Conservation (phyloP, 305 asterid species). For the Lippia alba region DNA sequence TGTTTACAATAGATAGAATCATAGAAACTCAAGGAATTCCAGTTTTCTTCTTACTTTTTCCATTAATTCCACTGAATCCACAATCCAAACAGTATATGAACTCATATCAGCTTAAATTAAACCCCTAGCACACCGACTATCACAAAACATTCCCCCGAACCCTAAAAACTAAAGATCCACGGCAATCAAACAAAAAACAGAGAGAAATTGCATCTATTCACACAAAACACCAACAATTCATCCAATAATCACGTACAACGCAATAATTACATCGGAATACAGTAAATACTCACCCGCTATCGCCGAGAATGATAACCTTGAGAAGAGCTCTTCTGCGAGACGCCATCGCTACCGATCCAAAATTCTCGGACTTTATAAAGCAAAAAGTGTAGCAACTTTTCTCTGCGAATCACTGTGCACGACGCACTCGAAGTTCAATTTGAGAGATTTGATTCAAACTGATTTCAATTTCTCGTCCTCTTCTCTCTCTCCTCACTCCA, state of each 20-base stretch:
- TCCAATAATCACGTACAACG: neutral
- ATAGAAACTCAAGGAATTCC: slow-evolving; percentile 5
- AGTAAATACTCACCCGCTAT: slow-evolving; percentile 72
- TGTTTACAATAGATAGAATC: slow-evolving; percentile 1
- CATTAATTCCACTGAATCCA: slow-evolving; percentile 6
- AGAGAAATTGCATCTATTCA: neutral
- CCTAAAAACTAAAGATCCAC: slow-evolving; percentile 16
- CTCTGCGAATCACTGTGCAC: neutral
- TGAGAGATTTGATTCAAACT: slow-evolving; percentile 15
- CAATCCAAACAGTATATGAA: slow-evolving; percentile 14
- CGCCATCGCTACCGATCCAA: slow-evolving; percentile 59
- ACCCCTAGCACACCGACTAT: slow-evolving; percentile 7
- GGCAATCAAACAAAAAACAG: slow-evolving; percentile 11
- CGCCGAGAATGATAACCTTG: slow-evolving; percentile 98
- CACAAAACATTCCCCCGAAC: slow-evolving; percentile 17
- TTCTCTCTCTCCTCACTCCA: slow-evolving; percentile 20
- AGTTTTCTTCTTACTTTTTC: slow-evolving; percentile 2
- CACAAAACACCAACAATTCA: neutral
- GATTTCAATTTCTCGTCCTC: neutral
- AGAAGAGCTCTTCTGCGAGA: slow-evolving; percentile 92
- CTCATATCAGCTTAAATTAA: slow-evolving; percentile 34
- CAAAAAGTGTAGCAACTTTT: neutral
- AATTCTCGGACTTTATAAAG: slow-evolving; percentile 6
- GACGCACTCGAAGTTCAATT: slow-evolving; percentile 36
- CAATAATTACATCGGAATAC: neutral